phyloP scores from a whole-genome alignment of 768 basidiomycete species.

The Multifurca ochricompacta region DNA sequence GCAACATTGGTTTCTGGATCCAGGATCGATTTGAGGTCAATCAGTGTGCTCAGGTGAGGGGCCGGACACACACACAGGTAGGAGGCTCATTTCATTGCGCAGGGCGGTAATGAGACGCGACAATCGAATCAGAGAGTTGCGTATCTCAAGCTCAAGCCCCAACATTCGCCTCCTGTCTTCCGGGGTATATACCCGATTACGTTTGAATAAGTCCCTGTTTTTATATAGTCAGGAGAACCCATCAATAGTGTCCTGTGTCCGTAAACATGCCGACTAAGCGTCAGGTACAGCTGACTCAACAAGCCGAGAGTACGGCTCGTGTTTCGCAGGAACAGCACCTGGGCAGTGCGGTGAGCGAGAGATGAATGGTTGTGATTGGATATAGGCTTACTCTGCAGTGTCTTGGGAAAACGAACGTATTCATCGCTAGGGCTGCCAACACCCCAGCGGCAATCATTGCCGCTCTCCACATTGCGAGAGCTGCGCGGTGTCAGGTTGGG shows the following conservation, averaged over 20 bases:
- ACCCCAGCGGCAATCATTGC: conserved; percentile 40
- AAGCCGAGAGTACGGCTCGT: conserved; percentile 33
- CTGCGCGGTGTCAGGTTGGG: conserved; percentile 24
- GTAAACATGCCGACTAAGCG: conserved; percentile 33
- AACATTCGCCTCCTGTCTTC: conserved; percentile 31
- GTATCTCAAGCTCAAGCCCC: conserved; percentile 36
- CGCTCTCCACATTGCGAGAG: conserved; percentile 33
- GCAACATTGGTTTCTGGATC: conserved; percentile 38
- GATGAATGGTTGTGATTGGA: neutral
- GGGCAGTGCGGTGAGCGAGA: conserved; percentile 1
- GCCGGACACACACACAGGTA: conserved; percentile 35
- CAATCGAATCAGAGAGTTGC: conserved; percentile 34
- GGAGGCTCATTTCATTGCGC: conserved; percentile 40
- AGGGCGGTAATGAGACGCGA: conserved; percentile 35
- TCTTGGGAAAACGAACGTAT: conserved; percentile 39
- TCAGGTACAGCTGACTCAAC: conserved; percentile 38
- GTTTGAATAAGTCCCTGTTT: conserved; percentile 22
- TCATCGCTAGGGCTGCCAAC: conserved; percentile 37
- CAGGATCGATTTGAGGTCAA: neutral
- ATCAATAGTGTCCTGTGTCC: neutral
- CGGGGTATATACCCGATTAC: conserved; percentile 22
- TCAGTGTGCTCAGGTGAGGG: neutral
- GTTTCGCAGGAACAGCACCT: conserved; percentile 38
- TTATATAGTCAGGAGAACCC: neutral
- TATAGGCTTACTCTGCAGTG: conserved; percentile 34